These are phyloP conservation scores for Quercus glauca DNA, from an alignment of 306 rosid genomes.

Conservation along the genomic window DNA sequence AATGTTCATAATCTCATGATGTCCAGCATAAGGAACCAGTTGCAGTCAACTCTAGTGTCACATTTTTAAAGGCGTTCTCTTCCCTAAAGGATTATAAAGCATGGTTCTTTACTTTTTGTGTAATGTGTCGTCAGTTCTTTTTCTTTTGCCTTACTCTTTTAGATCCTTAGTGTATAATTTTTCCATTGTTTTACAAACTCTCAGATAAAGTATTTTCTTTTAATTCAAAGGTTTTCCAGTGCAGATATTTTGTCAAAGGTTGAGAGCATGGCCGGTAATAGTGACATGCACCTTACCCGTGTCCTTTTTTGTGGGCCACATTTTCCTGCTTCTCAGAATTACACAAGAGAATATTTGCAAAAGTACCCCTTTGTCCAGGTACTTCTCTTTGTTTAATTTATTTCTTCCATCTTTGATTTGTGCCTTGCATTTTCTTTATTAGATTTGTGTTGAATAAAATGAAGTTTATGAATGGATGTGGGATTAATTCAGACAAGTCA, in stretches of 20 bases:
- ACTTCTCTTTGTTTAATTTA: neutral
- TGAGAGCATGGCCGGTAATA: conserved; percentile 21
- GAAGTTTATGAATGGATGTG: neutral
- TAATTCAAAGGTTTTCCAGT: neutral
- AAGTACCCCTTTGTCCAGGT: conserved; percentile 66
- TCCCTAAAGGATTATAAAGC: neutral
- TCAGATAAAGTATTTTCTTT: neutral
- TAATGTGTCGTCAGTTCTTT: neutral
- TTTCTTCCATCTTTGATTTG: neutral
- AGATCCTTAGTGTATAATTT: neutral
- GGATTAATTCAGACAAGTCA: neutral
- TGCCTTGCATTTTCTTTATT: neutral
- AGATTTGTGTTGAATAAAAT: neutral
- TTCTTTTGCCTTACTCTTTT: neutral
- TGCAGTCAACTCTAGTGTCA: no score
- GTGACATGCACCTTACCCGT: conserved; percentile 35
- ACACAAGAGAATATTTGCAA: conserved; percentile 60
- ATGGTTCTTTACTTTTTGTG: neutral
- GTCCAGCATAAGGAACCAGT: no score
- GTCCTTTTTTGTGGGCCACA: conserved; percentile 75
- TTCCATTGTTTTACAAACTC: neutral
- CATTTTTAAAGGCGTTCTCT: no score
- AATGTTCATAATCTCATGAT: no score
- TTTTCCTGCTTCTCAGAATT: conserved; percentile 60
- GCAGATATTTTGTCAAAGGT: conserved; percentile 22